Base-by-base conservation (phyloP, 1,284 basidiomycete genomes). In the Ceratobasidium sp. region DNA sequence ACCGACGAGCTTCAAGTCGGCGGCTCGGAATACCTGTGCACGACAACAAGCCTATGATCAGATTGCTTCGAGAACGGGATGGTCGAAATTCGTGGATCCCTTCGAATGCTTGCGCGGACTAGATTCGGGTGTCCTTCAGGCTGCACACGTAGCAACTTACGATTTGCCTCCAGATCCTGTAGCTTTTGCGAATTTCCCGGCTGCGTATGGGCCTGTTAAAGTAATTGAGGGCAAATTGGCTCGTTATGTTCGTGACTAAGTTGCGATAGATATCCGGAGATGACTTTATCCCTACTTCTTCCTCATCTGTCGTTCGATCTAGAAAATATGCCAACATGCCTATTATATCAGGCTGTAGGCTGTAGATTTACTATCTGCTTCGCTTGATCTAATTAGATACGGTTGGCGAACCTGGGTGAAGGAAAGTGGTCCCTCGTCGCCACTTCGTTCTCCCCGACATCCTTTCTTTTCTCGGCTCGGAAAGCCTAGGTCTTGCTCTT, bases 251-350 rank as follows among this genome's bases (percentile, higher is more conserved):
- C 31, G n/a, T 38, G 31, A 12, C 13, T 17, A 56, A 56, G 10
- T 53, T 17, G 17, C 8, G 20, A 40, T 20, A 62, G 58, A 27
- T 40, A n/a, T 20, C 57, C 3, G 27, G 40, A n/a, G 49, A 65
- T 25, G 60, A 65, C 20, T 60, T 60, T 29, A 22, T 60, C 38
- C 57, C 60, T 20, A 17, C 8, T 5, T 13, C 60, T 38, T 27
- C 60, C 20, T 40, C 60, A 35, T 4, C n/a, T n/a, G 7, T 65
- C 4, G 49, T 65, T 13, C 13, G 13, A 29, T 31, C 34, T n/a
- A 49, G 60, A 1, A 65, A 53, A 49, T 65, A 65, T n/a, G 60
- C 60, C 34, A 53, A 65, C n/a, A 42, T 65, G 1, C 60, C 60
- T n/a, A 65, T 65, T 2, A 60, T 60, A 47, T 60, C 57, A 17